Base-by-base conservation (phyloP, 176 grass and related monocot species). In the Oryza coarctata region DNA sequence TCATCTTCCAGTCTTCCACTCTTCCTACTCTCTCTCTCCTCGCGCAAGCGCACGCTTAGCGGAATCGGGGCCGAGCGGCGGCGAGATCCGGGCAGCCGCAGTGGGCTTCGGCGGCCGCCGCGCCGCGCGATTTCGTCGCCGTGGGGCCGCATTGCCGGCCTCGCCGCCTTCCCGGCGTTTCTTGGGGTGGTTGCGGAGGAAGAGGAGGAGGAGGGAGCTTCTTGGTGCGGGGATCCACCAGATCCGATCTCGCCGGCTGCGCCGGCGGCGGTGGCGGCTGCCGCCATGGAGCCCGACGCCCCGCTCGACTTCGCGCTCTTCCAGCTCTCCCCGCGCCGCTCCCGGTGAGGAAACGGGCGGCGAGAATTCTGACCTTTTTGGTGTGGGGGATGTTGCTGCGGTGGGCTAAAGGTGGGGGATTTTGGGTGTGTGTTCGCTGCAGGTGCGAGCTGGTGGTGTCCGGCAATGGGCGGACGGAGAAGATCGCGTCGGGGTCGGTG, bases 381-480 rank as follows among this genome's bases (percentile, higher is more conserved):
- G 25, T 1, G 4, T 5, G 3, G 43, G 17, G 17, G 52, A n/a
- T 63, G 71, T 49, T 22, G 66, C 72, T 84, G 26, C 68, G 45
- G 20, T 57, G 57, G 44, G 63, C 62, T 88, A 79, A 88, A 52
- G 44, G 76, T 75, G 82, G 29, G 35, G 13, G 31, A 22, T 28
- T 40, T 80, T 74, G 58, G 62, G 65, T 2, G 33, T 38, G 57
- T 79, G 29, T n/a, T 25, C 65, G 79, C 72, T 52, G 81, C 75
- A 99, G 97, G 78, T 99, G 97, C 50, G 97, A 99, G 83, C 85
- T 99, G 40, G 94, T 99, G 83, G 91, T 99, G 75, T 91, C 87
- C 12, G 85, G 97, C 66, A 89, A 92, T 68, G 97, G 97, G 82
- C 87, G 84, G 58, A 94, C 93, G 33, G 97, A 99, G 89, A 99